Evolutionary conservation across 768 basidiomycete genomes (phyloP), one percentile per base, ranked within the genome.

Genomic region (Grammothele lineata): DNA sequence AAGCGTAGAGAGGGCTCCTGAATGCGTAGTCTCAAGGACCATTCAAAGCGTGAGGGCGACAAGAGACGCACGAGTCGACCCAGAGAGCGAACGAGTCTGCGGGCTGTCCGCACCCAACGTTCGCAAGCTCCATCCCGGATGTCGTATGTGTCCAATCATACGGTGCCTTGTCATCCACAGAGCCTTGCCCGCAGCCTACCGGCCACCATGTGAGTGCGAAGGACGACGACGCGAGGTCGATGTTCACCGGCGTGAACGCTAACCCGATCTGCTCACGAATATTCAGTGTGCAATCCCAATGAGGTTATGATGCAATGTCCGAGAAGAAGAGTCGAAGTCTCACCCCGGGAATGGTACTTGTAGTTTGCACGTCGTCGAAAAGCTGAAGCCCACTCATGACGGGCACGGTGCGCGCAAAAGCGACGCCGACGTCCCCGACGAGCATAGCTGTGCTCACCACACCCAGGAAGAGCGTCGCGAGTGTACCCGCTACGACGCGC

Each of bases 181-280:
- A 30, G 27, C 8, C 27, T 19, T 15, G 40, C n/a, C 19, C 32
- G 40, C 40, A 41, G 5, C 40, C 40, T 4, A 17, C 32, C 17
- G 40, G 17, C 40, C 40, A 41, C 40, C 40, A 41, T 8, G 24
- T 41, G 17, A 41, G 40, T 4, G 40, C 32, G 27, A 41, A 12
- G 3, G 40, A 41, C 15, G 40, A 8, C 1, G 40, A 30, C 9
- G 25, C 8, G 25, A 41, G 24, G 26, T 32, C 26, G 26, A 41
- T 41, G 40, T 32, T 19, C 4, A 19, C 9, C 7, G 40, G 40
- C 5, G 32, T 27, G 8, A 41, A 18, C 19, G 27, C 40, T 5
- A 41, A 32, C 2, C 40, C 40, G 40, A 41, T 18, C 40, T 41
- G 14, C 22, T n/a, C n/a, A n/a, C n/a, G n/a, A n/a, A n/a, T n/a